Evolutionary conservation across 768 basidiomycete genomes (phyloP).

Genomic region (Gloeopeniophorella convolvens): DNA sequence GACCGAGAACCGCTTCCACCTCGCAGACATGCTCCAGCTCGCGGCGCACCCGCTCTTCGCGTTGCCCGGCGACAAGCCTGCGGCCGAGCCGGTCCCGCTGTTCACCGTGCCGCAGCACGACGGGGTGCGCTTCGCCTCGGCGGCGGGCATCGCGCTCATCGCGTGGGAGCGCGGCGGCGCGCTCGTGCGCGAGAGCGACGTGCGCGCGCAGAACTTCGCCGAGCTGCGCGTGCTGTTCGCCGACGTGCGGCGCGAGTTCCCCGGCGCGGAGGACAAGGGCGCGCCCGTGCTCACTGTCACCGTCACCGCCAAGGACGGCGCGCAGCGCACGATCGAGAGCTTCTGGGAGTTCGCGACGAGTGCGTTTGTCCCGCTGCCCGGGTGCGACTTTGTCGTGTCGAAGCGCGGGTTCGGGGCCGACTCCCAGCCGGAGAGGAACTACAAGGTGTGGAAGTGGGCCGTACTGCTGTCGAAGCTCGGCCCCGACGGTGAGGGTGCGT

Average conservation of each 20-base stretch:
- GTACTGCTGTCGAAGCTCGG: slow-evolving; percentile 1
- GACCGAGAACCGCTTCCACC: background rate
- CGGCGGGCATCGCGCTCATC: background rate
- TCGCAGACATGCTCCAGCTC: slow-evolving; percentile 1
- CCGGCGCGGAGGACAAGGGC: background rate
- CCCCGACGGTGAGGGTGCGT: background rate
- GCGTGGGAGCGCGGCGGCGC: background rate
- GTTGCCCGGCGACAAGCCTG: background rate
- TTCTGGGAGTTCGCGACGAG: background rate
- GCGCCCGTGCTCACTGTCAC: background rate
- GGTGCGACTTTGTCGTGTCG: background rate
- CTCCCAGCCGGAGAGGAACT: background rate
- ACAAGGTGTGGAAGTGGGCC: background rate
- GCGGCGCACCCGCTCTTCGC: background rate
- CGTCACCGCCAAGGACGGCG: background rate
- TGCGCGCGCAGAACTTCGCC: background rate
- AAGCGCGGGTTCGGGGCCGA: background rate
- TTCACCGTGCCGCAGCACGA: background rate
- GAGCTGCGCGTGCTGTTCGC: background rate
- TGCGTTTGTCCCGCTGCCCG: background rate
- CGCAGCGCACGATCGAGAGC: background rate
- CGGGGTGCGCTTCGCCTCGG: background rate
- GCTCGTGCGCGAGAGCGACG: background rate
- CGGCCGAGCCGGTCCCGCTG: background rate
- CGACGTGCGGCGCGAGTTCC: background rate